Conservation (phyloP, 1,284 basidiomycete genomes). For the Fistulinella cinereoalba region DNA sequence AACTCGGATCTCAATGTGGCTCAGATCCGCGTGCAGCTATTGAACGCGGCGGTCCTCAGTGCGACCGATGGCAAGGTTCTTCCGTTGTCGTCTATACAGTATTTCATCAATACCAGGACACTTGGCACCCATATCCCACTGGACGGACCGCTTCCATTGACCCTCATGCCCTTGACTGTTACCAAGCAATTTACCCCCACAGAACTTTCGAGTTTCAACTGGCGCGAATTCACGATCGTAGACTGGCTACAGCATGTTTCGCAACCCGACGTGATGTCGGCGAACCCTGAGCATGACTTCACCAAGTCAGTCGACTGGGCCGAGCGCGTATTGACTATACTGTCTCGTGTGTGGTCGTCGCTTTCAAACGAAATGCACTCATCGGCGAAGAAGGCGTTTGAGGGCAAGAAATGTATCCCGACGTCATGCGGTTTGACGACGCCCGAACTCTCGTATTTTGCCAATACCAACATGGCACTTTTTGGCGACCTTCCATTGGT, state of each 20-base stretch:
- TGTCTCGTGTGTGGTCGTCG: conserved; percentile 78
- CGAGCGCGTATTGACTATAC: conserved; percentile 73
- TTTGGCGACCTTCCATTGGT: conserved; percentile 89
- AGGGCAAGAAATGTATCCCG: conserved; percentile 68
- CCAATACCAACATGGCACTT: conserved; percentile 68
- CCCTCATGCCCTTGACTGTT: conserved; percentile 72
- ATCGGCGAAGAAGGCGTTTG: conserved; percentile 58
- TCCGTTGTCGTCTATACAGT: conserved; percentile 67
- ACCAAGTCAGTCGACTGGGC: conserved; percentile 72
- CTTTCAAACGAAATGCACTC: conserved; percentile 58
- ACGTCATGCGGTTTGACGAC: conserved; percentile 76
- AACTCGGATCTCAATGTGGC: conserved; percentile 36
- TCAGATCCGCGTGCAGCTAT: conserved; percentile 56
- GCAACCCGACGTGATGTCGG: conserved; percentile 43
- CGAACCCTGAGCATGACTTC: conserved; percentile 62
- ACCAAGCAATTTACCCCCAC: conserved; percentile 62
- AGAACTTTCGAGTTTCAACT: conserved; percentile 69
- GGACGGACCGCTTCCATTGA: conserved; percentile 79
- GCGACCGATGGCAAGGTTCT: conserved; percentile 49
- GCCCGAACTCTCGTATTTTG: conserved; percentile 84
- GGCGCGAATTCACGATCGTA: conserved; percentile 75
- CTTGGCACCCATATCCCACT: conserved; percentile 65
- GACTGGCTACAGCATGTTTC: conserved; percentile 79
- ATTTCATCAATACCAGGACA: conserved; percentile 71
- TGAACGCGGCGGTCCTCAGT: conserved; percentile 69